Evolutionary conservation across 108 stramenopile species (phyloP).

Genomic region (Bacterosira constricta): DNA sequence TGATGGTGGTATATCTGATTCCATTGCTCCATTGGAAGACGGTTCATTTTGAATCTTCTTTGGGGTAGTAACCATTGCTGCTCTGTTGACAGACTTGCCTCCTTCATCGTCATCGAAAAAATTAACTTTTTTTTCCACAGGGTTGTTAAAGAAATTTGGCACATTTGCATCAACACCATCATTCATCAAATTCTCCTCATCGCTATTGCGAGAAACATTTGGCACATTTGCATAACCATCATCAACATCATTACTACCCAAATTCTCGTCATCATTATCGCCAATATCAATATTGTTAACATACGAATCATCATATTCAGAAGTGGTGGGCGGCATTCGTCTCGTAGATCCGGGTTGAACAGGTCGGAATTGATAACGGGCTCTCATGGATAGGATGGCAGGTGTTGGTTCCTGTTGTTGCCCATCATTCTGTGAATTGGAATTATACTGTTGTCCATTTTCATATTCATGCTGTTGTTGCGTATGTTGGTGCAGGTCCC

Average conservation of each 20-base stretch:
- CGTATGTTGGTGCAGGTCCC: too few relatives aligned
- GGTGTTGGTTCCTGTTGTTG: too few relatives aligned
- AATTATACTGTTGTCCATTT: too few relatives aligned
- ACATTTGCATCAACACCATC: not conserved
- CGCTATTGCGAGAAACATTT: not conserved
- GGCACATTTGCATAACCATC: not conserved
- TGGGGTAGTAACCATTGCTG: not conserved
- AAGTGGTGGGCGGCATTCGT: slow-evolving; percentile 16
- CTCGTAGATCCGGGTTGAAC: slow-evolving; percentile 11
- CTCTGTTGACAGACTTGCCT: not conserved
- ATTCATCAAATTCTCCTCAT: not conserved
- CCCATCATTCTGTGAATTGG: too few relatives aligned
- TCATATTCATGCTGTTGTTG: too few relatives aligned
- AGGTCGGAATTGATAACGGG: slow-evolving; percentile 19
- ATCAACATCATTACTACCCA: not conserved
- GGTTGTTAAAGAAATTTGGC: not conserved
- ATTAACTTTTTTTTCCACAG: not conserved
- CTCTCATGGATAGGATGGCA: slow-evolving; percentile 5
- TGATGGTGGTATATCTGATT: not conserved
- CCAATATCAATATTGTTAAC: not conserved
- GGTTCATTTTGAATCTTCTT: not conserved
- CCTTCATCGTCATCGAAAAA: not conserved
- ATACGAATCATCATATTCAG: not conserved
- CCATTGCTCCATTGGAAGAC: not conserved
- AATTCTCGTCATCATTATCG: not conserved